A percentile compares a stretch with the other conserved stretches of the same genome.
phyloP scores from a whole-genome alignment of 345 rosid species.

The Rhizophora apiculata region DNA sequence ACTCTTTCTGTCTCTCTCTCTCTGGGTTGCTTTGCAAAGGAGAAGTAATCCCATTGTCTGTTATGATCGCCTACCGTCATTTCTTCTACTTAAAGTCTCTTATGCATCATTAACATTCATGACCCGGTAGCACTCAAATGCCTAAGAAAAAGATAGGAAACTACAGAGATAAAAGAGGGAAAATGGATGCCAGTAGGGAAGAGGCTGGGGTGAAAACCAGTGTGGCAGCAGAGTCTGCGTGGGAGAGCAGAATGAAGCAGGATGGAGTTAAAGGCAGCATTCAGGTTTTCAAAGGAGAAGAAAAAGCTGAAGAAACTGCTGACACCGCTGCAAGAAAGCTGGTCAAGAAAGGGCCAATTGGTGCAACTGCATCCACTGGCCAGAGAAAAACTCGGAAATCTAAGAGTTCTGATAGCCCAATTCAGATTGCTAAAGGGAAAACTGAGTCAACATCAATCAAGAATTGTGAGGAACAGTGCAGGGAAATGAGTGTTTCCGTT shows the following conservation, averaged over 20 bases:
- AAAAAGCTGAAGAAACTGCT: background rate
- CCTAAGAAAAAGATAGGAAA: slow-evolving; percentile 12
- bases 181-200: slow-evolving; percentile 40
- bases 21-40: slow-evolving; percentile 14
- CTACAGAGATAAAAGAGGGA: slow-evolving; percentile 1
- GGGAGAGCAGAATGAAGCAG: slow-evolving; percentile 80
- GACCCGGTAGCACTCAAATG: slow-evolving; percentile 25
- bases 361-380: slow-evolving; percentile 28
- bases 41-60: slow-evolving; percentile 17
- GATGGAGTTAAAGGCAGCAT: slow-evolving; percentile 63
- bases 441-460: background rate
- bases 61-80: slow-evolving; percentile 32
- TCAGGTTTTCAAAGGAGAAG: slow-evolving; percentile 49
- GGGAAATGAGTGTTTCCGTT: slow-evolving; percentile 27
- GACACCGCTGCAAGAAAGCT: slow-evolving; percentile 12
- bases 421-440: slow-evolving; percentile 39
- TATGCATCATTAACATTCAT: slow-evolving; percentile 31
- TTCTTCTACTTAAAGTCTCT: slow-evolving; percentile 48
- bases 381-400: slow-evolving; percentile 70
- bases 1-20: slow-evolving; percentile 6
- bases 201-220: slow-evolving; percentile 30
- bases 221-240: slow-evolving; percentile 65
- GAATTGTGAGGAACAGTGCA: slow-evolving; percentile 19
- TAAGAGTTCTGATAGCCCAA: slow-evolving; percentile 39
- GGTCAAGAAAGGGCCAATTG: slow-evolving; percentile 20